These are phyloP conservation scores for Rhizopus sp. DNA, from an alignment of 371 early-diverging fungal genomes.

Conservation along the genomic window DNA sequence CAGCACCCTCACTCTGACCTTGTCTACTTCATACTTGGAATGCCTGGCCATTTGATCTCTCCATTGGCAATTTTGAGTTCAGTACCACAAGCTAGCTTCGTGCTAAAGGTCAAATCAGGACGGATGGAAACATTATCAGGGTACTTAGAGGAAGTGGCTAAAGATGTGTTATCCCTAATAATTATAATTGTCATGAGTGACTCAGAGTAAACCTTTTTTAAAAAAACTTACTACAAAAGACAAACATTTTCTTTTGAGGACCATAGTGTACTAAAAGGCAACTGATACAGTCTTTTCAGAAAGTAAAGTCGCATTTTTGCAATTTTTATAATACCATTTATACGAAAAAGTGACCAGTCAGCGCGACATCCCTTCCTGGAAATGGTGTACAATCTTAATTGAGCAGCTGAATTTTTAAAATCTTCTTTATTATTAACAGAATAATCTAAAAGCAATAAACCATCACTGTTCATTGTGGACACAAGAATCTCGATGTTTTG, in stretches of 20 bases:
- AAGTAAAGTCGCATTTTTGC: not conserved
- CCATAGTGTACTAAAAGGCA: not conserved
- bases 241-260: not conserved
- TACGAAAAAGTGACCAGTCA: no score
- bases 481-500: constrained; percentile 1
- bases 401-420: constrained; percentile 3
- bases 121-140: constrained; percentile 3
- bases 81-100: constrained; percentile 2
- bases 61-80: not conserved
- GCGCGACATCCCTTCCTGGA: no score
- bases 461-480: not conserved
- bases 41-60: not conserved
- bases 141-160: not conserved
- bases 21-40: constrained; percentile 1
- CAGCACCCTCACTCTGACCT: not conserved
- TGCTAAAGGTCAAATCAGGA: constrained; percentile 5
- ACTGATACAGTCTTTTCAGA: constrained; percentile 1
- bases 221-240: constrained; percentile 1
- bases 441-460: not conserved
- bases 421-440: constrained; percentile 1
- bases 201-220: not conserved
- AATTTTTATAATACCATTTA: no score
- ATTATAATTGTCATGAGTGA: constrained; percentile 1
- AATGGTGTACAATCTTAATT: no score
- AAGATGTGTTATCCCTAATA: not conserved